Evolutionary conservation across 192 early-diverging fungal genomes (phyloP), one percentile per base, ranked within the genome.

Genomic region (Haplosporangium gracile): DNA sequence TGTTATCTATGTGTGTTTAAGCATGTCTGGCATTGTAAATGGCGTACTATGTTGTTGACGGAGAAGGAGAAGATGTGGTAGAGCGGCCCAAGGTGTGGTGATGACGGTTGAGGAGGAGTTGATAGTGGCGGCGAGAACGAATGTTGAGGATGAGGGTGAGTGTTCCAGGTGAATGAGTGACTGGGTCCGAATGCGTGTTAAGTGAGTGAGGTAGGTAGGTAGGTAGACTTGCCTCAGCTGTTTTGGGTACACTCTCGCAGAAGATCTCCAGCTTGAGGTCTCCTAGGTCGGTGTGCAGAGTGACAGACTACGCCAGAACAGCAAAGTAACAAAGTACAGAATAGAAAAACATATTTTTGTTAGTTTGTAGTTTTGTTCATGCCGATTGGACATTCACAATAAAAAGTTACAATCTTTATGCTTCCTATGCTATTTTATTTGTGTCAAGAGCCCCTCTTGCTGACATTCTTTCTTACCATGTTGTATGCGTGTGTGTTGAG

Each of bases 211-310:
- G 43, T 13, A 45, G 43, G 43, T 11, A 45, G 43, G 43, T 15
- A 45, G 13, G 15, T 18, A 34, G 72, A 68, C 80, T 55, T 90
- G 93, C 95, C 90, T 97, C 96, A 10, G 95, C 92, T 6, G 97
- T 90, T 43, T 90, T 93, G 47, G 97, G 96, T 3, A 94, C 94
- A 40, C 95, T 94, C 81, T 97, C 96, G 88, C 97, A 99, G 80
- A 97, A 96, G 26, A 99, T 87, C 90, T 99, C 98, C 26, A 98
- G 94, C 88, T 98, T 98, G 42, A 99, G 88, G 90, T 99, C 97
- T 32, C 98, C 98, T 13, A 96, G 90, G 90, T 97, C 96, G 10
- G 98, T 99, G 79, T 98, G 96, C 36, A 99, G 80, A 53, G 97
- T 98, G 47, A 99, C 96, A 53, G 95, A 96, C 95, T 92, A 77